Evolutionary conservation across 257 asterid genomes (phyloP).

Genomic region (Capsicum rhomboideum): DNA sequence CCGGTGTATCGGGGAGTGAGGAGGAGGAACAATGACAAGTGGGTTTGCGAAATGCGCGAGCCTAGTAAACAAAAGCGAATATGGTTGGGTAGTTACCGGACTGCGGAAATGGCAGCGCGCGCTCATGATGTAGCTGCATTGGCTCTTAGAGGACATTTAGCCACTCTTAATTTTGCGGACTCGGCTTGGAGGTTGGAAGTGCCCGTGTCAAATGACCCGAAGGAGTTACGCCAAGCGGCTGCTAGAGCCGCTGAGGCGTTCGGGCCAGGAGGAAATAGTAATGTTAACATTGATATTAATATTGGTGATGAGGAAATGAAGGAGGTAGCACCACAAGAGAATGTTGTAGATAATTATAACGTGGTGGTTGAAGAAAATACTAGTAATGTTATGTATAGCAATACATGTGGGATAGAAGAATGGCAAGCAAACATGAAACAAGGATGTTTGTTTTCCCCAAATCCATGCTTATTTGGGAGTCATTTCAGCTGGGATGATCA

Average conservation of each 20-base stretch:
- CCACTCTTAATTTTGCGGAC: slow-evolving; percentile 57
- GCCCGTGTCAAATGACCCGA: slow-evolving; percentile 28
- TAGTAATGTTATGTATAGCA: background rate
- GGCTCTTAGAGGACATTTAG: slow-evolving; percentile 44
- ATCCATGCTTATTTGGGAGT: slow-evolving; percentile 22
- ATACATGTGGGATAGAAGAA: background rate
- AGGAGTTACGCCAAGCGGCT: slow-evolving; percentile 45
- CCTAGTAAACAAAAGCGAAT: slow-evolving; percentile 44
- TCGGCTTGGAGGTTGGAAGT: slow-evolving; percentile 42
- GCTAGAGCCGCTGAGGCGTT: slow-evolving; percentile 43
- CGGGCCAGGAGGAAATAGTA: slow-evolving; percentile 1
- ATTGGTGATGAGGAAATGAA: background rate
- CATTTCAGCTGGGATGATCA: slow-evolving; percentile 30
- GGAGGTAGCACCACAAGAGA: background rate
- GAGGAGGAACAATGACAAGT: slow-evolving; percentile 15
- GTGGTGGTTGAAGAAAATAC: background rate
- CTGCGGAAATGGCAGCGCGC: slow-evolving; percentile 78
- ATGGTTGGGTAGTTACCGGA: slow-evolving; percentile 68
- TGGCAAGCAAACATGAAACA: slow-evolving; percentile 22
- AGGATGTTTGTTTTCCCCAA: slow-evolving; percentile 56
- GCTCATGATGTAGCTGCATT: slow-evolving; percentile 69
- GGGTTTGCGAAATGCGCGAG: slow-evolving; percentile 48
- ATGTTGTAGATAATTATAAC: background rate
- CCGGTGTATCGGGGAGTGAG: slow-evolving; percentile 28
- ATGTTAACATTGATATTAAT: background rate